Conservation (phyloP, 2,329 filamentous ascomycete genomes). For the Helotiales sp. region DNA sequence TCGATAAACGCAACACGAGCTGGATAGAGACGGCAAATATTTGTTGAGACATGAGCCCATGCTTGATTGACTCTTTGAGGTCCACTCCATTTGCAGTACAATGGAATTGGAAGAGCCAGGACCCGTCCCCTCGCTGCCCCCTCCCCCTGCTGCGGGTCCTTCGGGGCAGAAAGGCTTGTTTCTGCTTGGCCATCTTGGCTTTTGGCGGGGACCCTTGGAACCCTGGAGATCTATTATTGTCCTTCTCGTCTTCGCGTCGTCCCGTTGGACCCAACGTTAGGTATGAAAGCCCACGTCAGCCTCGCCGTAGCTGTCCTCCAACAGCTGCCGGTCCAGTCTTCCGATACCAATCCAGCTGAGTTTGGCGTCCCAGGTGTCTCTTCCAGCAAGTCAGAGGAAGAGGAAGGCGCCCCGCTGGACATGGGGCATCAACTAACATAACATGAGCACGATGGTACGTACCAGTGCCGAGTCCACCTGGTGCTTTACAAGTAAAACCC, state of each 20-base stretch:
- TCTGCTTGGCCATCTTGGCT: slow-evolving; percentile 7
- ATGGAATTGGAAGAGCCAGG: too few relatives aligned
- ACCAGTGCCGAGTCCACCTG: too few relatives aligned
- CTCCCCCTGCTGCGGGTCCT: background rate
- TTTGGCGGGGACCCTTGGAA: background rate
- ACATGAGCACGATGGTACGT: background rate
- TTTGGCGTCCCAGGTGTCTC: background rate
- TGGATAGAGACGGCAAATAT: too few relatives aligned
- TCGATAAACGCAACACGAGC: too few relatives aligned
- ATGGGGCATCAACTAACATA: background rate
- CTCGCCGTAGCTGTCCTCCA: background rate
- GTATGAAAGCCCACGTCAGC: slow-evolving; percentile 5
- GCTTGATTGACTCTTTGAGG: too few relatives aligned
- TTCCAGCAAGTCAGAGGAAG: background rate
- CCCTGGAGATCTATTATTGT: background rate
- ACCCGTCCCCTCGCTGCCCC: too few relatives aligned
- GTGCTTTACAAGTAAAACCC: background rate
- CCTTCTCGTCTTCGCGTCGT: background rate
- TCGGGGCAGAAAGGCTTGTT: slow-evolving; percentile 8
- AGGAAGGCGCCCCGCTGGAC: background rate
- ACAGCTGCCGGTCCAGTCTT: background rate
- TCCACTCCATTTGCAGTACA: too few relatives aligned
- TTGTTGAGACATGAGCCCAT: too few relatives aligned
- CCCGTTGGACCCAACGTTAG: background rate
- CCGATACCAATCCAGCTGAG: background rate